phyloP scores from a whole-genome alignment of 192 early-diverging fungal species.

The Coemansia sp. region DNA sequence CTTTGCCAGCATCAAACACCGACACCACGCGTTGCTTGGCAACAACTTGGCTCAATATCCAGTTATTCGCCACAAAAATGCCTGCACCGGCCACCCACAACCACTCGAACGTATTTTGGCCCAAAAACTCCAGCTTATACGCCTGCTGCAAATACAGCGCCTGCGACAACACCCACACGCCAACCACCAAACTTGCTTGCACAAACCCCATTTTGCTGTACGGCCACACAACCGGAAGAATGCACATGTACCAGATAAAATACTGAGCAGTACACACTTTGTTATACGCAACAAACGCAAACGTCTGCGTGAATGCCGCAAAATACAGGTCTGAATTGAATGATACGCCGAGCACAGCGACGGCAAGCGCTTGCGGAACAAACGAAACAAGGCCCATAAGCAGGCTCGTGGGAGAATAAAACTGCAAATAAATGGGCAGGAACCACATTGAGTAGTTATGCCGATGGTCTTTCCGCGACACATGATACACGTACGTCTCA shows the following conservation, averaged over 20 bases:
- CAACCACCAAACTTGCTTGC: constrained; percentile 56
- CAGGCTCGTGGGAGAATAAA: constrained; percentile 52
- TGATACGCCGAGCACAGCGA: constrained; percentile 64
- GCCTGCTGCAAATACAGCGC: constrained; percentile 84
- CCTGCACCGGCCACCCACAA: constrained; percentile 72
- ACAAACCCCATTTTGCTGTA: constrained; percentile 52
- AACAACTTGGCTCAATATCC: constrained; percentile 62
- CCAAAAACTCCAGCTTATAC: constrained; percentile 85
- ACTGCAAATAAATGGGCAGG: constrained; percentile 87
- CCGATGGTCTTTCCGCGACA: constrained; percentile 94
- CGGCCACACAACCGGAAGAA: constrained; percentile 85
- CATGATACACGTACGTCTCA: constrained; percentile 92
- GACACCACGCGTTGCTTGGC: constrained; percentile 31
- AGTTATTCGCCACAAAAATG: constrained; percentile 74
- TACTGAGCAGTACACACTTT: constrained; percentile 85
- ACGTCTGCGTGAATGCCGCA: constrained; percentile 90
- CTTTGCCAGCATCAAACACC: neutral
- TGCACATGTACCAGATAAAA: constrained; percentile 99
- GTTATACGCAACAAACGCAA: constrained; percentile 80
- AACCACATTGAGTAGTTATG: constrained; percentile 99
- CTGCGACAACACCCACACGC: constrained; percentile 75
- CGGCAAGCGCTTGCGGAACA: constrained; percentile 76
- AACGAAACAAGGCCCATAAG: constrained; percentile 73
- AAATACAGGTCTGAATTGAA: constrained; percentile 84
- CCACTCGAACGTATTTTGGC: constrained; percentile 73